Evolutionary conservation across 2,329 filamentous ascomycete species (phyloP).

Genomic region (Monascus ruber): DNA sequence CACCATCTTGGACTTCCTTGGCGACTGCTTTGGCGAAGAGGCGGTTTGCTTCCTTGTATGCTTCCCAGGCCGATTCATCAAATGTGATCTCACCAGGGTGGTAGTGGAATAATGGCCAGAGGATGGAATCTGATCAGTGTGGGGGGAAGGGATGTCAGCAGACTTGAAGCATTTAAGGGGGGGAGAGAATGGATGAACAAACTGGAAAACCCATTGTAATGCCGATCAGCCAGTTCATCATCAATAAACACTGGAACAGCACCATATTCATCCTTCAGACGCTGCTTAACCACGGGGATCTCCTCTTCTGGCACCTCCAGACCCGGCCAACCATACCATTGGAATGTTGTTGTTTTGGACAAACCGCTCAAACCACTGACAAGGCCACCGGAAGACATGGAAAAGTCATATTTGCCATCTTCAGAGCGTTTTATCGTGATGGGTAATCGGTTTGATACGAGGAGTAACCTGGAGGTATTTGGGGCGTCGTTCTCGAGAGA

Average conservation of each 20-base stretch:
- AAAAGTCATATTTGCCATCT: constrained; percentile 84
- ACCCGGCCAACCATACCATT: constrained; percentile 98
- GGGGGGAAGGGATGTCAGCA: neutral
- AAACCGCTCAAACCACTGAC: constrained; percentile 88
- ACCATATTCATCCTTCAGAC: constrained; percentile 75
- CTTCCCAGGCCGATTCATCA: constrained; percentile 86
- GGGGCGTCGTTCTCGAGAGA: constrained; percentile 18
- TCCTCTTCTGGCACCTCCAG: constrained; percentile 82
- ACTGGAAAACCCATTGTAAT: constrained; percentile 99
- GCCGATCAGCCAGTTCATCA: constrained; percentile 82
- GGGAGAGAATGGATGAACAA: constrained; percentile 23
- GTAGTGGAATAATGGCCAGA: constrained; percentile 98
- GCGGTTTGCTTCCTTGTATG: constrained; percentile 85
- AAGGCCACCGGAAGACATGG: constrained; percentile 92
- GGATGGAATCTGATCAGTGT: constrained; percentile 64
- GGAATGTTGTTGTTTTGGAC: constrained; percentile 84
- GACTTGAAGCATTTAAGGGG: neutral
- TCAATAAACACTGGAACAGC: constrained; percentile 88
- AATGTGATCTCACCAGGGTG: constrained; percentile 98
- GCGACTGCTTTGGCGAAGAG: constrained; percentile 82
- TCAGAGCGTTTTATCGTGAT: constrained; percentile 93
- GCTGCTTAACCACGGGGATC: constrained; percentile 59
- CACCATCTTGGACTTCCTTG: constrained; percentile 80
- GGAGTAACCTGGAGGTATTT: constrained; percentile 49
- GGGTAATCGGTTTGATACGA: constrained; percentile 88